Conservation (phyloP, 768 basidiomycete species). For the Pulveroboletus ravenelii region DNA sequence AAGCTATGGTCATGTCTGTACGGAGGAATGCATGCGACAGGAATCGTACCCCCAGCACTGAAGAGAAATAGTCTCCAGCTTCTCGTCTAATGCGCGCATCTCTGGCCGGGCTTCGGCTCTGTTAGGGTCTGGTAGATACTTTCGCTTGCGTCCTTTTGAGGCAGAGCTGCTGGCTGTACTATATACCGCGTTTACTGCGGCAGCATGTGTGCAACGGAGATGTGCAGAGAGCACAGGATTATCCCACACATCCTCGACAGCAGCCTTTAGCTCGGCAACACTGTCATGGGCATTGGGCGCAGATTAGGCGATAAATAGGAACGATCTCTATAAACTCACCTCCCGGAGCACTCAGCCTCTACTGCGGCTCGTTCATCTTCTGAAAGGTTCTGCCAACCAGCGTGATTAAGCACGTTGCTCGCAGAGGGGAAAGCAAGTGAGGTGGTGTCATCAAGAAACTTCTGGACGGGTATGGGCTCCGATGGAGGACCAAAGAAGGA, state of each 20-base stretch:
- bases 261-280: conserved; percentile 45
- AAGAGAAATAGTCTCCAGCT: conserved; percentile 49
- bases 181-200: conserved; percentile 35
- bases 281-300: conserved; percentile 31
- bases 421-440: conserved; percentile 7
- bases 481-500: conserved; percentile 65
- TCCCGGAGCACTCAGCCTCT: conserved; percentile 37
- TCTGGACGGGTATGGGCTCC: conserved; percentile 43
- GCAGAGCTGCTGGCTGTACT: conserved; percentile 31
- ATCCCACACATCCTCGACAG: conserved; percentile 45
- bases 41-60: conserved; percentile 57
- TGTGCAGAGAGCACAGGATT: conserved; percentile 56
- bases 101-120: conserved; percentile 38
- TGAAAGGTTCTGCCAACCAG: conserved; percentile 23
- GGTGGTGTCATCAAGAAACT: conserved; percentile 39
- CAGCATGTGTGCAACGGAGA: conserved; percentile 50
- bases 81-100: conserved; percentile 43
- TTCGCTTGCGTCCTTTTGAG: conserved; percentile 32
- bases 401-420: conserved; percentile 9
- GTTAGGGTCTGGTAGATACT: conserved; percentile 25
- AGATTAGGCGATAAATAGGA: background rate
- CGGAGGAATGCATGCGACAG: background rate
- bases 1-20: conserved; percentile 1
- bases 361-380: conserved; percentile 29
- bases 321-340: conserved; percentile 25